These are phyloP conservation scores for Chaetoceros tenuissimus DNA, from an alignment of 108 stramenopile species.

Conservation along the genomic window DNA sequence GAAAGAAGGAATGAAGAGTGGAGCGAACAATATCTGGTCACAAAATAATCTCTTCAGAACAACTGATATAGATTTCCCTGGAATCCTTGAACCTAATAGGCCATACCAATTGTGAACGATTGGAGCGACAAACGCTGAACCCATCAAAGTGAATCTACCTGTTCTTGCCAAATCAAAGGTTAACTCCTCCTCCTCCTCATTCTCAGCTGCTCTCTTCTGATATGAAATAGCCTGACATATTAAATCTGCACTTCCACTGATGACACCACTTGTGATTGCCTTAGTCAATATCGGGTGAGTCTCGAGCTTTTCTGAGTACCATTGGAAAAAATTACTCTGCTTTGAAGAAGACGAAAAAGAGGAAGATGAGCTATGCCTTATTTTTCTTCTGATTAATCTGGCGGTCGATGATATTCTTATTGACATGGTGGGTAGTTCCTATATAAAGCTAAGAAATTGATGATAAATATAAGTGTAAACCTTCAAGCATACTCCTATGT, in stretches of 20 bases:
- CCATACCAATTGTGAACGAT: slow-evolving; percentile 70
- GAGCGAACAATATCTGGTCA: slow-evolving; percentile 73
- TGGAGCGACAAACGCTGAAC: slow-evolving; percentile 74
- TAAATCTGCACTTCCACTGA: slow-evolving; percentile 59
- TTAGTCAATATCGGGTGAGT: slow-evolving; percentile 70
- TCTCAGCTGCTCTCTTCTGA: neutral
- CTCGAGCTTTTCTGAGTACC: slow-evolving; percentile 61
- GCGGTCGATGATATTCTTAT: no score
- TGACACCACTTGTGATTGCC: slow-evolving; percentile 54
- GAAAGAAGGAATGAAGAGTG: slow-evolving; percentile 60
- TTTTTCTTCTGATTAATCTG: no score
- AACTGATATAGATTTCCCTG: slow-evolving; percentile 25
- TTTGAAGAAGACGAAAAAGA: neutral
- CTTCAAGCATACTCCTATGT: no score
- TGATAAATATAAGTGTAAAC: no score
- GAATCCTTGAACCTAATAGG: slow-evolving; percentile 25
- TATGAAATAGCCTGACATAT: slow-evolving; percentile 49
- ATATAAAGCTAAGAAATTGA: no score
- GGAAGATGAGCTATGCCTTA: no score
- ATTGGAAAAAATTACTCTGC: slow-evolving; percentile 13
- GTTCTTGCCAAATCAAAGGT: slow-evolving; percentile 42
- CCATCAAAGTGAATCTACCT: slow-evolving; percentile 49
- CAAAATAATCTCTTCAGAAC: slow-evolving; percentile 39
- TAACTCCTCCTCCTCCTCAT: slow-evolving; percentile 1
- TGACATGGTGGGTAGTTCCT: no score